Base-by-base conservation (phyloP, 2,329 filamentous ascomycete genomes). In the Talaromyces pinophilus region DNA sequence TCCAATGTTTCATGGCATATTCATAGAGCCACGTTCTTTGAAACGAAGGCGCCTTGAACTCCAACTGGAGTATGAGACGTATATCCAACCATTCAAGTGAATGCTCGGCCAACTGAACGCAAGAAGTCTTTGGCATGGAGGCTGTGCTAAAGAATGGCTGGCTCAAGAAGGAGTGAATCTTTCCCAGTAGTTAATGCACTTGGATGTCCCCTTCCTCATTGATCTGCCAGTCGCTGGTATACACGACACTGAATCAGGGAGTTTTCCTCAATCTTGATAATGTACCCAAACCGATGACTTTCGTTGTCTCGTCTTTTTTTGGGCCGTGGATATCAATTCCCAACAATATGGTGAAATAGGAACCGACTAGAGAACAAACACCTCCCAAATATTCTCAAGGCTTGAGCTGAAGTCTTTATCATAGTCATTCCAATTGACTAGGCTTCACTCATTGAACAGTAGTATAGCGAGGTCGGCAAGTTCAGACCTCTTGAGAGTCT, bases 401-500 rank as follows among this genome's bases (percentile, higher is more conserved):
- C 4, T 38, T 19, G 52, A 38, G 52, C n/a, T 10, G 4, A 1
- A 2, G 17, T 15, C 30, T 35, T 19, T 35, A 10, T 19, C n/a
- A 40, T 38, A 35, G 11, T 5, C 54, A 38, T 40, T 30, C 57
- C 5, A 19, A 19, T 19, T 30, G 10, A 30, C 4, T 28, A 61
- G 19, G 0, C 38, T 61, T 35, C n/a, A 25, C 11, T 22, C 11
- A 57, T 11, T 15, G 19, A 22, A 35, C 17, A 33, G 6, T n/a
- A 19, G 17, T 13, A 13, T 55, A 17, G 30, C 8, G 30, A 35
- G 19, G 8, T 11, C 30, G 5, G 2, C 17, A 55, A 13, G 54
- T 50, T 69, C 64, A 77, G 63, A 77, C 71, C 59, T 81, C 79
- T 70, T 78, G 75, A 6, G 75, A 71, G 69, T 82, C 80, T 67